Base-by-base conservation (phyloP, 306 rosid species). In the Sicyos edulis region DNA sequence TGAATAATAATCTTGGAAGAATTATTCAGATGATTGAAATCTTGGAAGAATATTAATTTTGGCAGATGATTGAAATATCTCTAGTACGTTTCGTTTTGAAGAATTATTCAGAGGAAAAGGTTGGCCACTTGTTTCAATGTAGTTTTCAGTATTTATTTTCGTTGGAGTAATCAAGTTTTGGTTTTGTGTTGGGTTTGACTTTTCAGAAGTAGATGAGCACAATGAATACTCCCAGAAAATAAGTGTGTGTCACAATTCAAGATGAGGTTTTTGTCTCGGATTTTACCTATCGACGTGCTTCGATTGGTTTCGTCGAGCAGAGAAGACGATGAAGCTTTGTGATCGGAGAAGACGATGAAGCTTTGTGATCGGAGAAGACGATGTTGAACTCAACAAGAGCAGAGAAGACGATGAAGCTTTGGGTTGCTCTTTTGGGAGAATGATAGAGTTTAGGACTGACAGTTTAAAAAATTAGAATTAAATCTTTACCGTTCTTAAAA, bases 101-200 rank as follows among this genome's bases (percentile, higher is more conserved):
- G 19, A n/a, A n/a, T n/a, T n/a, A n/a, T n/a, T n/a, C n/a, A n/a
- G n/a, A n/a, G n/a, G n/a, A n/a, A n/a, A n/a, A n/a, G n/a, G n/a
- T n/a, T n/a, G n/a, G 24, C 54, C 71, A 42, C 54, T 37, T 20
- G 54, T 6, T 20, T 42, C 9, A 19, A 45, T 45, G 34, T 65
- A 20, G 20, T 44, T 65, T 65, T 65, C 71, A 45, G 19, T 19
- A 66, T 66, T 66, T 66, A 66, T 20, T 66, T 66, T 26, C 32
- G 32, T 1, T 26, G 3, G 32, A 26, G 32, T 3, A 26, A 26
- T 26, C 32, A 26, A 26, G 55, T 34, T 19, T n/a, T n/a, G 71
- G 65, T 15, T 4, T 7, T 66, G 54, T 45, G 53, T 42, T 45
- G 71, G 17, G 51, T 15, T 11, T 19, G 71, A 44, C n/a, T 19